Conservation (phyloP, 352 stramenopile species). For the Lagenidium giganteum region DNA sequence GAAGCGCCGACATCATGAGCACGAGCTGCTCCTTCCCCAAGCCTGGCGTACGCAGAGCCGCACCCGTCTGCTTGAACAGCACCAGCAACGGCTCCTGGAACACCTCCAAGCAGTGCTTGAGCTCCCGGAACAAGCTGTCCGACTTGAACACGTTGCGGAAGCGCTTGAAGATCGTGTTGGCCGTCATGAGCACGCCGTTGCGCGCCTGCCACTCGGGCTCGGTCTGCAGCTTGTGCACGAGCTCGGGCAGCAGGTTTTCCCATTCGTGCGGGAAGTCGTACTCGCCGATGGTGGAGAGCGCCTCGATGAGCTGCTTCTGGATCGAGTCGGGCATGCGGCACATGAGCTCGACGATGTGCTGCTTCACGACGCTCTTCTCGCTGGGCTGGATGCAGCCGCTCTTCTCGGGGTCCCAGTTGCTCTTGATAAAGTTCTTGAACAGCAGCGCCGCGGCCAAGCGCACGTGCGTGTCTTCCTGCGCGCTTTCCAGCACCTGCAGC, state of each 20-base stretch:
- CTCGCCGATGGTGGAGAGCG: slow-evolving; percentile 94
- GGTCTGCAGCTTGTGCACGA: slow-evolving; percentile 89
- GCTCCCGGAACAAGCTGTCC: slow-evolving; percentile 91
- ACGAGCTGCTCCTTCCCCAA: slow-evolving; percentile 30
- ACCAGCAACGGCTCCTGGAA: slow-evolving; percentile 80
- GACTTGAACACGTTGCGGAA: slow-evolving; percentile 94
- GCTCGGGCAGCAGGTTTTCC: slow-evolving; percentile 90
- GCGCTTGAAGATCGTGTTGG: slow-evolving; percentile 97
- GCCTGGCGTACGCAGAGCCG: slow-evolving; percentile 27
- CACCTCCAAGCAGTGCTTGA: slow-evolving; percentile 92
- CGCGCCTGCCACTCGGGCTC: slow-evolving; percentile 86
- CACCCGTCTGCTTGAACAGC: slow-evolving; percentile 63
- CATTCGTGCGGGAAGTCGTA: slow-evolving; percentile 96
- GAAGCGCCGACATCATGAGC: slow-evolving; percentile 71
- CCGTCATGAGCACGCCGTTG: slow-evolving; percentile 94
- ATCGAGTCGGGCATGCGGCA: slow-evolving; percentile 89
- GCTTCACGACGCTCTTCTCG: slow-evolving; percentile 94
- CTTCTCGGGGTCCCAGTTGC: slow-evolving; percentile 91
- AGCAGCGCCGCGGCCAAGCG: slow-evolving; percentile 55
- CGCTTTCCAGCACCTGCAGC: slow-evolving; percentile 57
- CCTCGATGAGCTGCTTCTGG: slow-evolving; percentile 93
- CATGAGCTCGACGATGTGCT: slow-evolving; percentile 97
- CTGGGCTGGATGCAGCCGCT: slow-evolving; percentile 43
- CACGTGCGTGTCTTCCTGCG: slow-evolving; percentile 44
- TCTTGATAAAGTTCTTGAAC: slow-evolving; percentile 99